Base-by-base conservation (phyloP, 1,139 yeast species). In the Debaryomyces nepalensis region DNA sequence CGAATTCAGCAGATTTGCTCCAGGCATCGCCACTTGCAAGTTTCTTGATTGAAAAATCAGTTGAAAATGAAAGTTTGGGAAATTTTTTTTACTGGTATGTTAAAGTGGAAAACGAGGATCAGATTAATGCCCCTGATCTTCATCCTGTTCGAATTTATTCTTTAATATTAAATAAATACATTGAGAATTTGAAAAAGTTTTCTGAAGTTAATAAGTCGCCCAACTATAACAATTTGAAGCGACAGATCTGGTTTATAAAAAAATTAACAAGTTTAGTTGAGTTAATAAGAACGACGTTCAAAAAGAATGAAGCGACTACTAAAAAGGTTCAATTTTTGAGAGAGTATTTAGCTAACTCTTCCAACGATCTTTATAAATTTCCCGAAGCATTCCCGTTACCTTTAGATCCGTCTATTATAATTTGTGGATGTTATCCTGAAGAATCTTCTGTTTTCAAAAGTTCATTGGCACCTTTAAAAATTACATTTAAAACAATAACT, bases 51-150 rank as follows among this genome's bases (percentile, higher is more conserved):
- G 82, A 82, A 24, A 73, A 93, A 39, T 84, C 96, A 0, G 73
- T 84, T 0, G 72, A 77, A 20, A 86, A 85, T 57, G 78, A 79
- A 18, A 69, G 77, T 12, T 67, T 93, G 24, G 95, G 96, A 0
- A 90, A 85, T 56, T 89, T 79, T 58, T 82, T 93, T 48, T 91
- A 89, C 58, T 93, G 99, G 98, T 89, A 85, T 57, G 78, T 93
- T 38, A 85, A 84, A 51, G 96, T 95, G 1, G 97, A 91, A 56
- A 79, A 88, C 26, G 85, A 82, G 52, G 96, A 89, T 50, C 85
- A 82, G 52, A 50, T 73, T 12, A 64, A 60, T 33, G 50, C 50
- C 7, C 43, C 55, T 3, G 45, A 48, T 5, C 33, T 48, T 6
- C 41, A 37, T 9, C 45, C 47, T 21, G 41, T 52, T 15, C 48